A percentile compares a stretch with the other conserved stretches of the same genome.
phyloP scores from a whole-genome alignment of 495 filamentous ascomycete genomes.

The Penicillium cataractarum region DNA sequence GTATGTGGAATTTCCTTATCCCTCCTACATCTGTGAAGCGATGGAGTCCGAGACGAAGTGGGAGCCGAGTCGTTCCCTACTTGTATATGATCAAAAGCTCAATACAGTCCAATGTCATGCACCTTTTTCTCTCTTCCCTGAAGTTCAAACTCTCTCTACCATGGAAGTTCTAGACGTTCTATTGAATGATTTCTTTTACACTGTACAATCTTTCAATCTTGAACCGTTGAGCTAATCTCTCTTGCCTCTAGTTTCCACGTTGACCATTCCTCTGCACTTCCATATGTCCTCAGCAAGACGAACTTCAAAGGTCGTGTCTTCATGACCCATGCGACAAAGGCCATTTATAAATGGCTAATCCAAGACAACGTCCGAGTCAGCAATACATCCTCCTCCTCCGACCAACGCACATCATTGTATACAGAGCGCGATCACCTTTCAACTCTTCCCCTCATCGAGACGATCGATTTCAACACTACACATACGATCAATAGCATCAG shows the following conservation, averaged over 20 bases:
- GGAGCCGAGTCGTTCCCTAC: constrained; percentile 5
- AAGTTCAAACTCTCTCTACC: neutral
- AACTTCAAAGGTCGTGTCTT: constrained; percentile 96
- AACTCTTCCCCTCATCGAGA: constrained; percentile 91
- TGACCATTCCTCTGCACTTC: constrained; percentile 93
- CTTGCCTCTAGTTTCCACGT: constrained; percentile 78
- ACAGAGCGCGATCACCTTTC: constrained; percentile 92
- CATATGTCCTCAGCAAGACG: constrained; percentile 96
- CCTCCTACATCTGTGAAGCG: constrained; percentile 4
- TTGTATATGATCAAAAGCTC: constrained; percentile 39
- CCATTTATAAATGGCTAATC: constrained; percentile 99
- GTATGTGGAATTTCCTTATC: constrained; percentile 60
- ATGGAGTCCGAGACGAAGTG: neutral
- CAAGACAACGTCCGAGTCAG: constrained; percentile 91
- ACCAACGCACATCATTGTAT: constrained; percentile 78
- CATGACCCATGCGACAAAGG: constrained; percentile 99
- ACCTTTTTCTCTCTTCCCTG: constrained; percentile 3
- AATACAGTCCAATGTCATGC: constrained; percentile 35
- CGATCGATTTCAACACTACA: constrained; percentile 97
- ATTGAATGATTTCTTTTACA: neutral
- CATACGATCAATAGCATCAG: constrained; percentile 95
- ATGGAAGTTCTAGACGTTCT: neutral
- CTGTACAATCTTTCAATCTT: neutral
- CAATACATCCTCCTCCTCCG: constrained; percentile 73
- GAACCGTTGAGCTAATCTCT: constrained; percentile 26